A percentile compares a stretch with the other conserved stretches of the same genome.
Conservation (phyloP, 345 rosid genomes). For the Microcos paniculata region DNA sequence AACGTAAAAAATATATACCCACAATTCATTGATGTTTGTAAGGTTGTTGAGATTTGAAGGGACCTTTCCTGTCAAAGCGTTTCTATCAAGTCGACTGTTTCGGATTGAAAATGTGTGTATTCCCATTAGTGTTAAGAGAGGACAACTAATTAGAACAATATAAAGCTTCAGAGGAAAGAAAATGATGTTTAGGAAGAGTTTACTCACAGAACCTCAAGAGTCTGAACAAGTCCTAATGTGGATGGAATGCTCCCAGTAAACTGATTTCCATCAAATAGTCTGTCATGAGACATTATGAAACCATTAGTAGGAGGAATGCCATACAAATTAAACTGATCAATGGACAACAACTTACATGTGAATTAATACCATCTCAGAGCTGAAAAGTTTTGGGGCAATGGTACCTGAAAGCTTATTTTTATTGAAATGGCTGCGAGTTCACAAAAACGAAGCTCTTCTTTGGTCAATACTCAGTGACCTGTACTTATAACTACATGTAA, state of each 20-base stretch:
- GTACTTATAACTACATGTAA: not conserved
- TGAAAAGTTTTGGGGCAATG: slow-evolving; percentile 65
- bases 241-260: slow-evolving; percentile 69
- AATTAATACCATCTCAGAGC: slow-evolving; percentile 70
- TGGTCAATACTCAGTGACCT: not conserved
- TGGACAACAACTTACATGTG: slow-evolving; percentile 67
- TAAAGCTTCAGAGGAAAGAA: not conserved
- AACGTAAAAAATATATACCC: slow-evolving; percentile 30
- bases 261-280: slow-evolving; percentile 78
- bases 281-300: slow-evolving; percentile 23
- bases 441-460: slow-evolving; percentile 12
- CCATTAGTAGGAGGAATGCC: slow-evolving; percentile 13
- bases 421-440: slow-evolving; percentile 77
- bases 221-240: slow-evolving; percentile 63
- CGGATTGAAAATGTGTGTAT: slow-evolving; percentile 19
- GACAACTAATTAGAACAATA: slow-evolving; percentile 1
- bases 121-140: not conserved
- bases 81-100: slow-evolving; percentile 95
- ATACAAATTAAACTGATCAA: not conserved
- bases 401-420: slow-evolving; percentile 89
- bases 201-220: slow-evolving; percentile 98
- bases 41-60: slow-evolving; percentile 79
- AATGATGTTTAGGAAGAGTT: slow-evolving; percentile 1
- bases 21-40: slow-evolving; percentile 70
- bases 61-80: slow-evolving; percentile 55